Evolutionary conservation across 2,329 filamentous ascomycete genomes (phyloP).

Genomic region (Drechslerella stenobrocha): DNA sequence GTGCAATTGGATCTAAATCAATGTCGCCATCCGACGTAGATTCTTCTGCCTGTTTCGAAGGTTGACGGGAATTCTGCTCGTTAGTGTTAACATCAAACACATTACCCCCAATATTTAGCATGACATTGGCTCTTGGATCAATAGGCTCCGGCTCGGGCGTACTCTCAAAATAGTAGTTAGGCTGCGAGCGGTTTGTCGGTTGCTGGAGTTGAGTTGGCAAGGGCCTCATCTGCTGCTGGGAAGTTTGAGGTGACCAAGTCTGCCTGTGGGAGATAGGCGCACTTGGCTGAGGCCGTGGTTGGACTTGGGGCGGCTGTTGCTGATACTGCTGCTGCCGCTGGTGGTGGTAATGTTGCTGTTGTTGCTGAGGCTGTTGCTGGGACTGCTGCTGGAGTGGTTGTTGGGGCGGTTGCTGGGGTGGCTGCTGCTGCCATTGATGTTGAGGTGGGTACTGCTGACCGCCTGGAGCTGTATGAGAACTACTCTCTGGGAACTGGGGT

Average conservation of each 20-base stretch:
- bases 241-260: constrained; percentile 41
- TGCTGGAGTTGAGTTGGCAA: constrained; percentile 23
- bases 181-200: constrained; percentile 53
- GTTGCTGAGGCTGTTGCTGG: constrained; percentile 24
- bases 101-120: constrained; percentile 92
- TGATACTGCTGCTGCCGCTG: constrained; percentile 40
- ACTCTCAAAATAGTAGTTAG: constrained; percentile 49
- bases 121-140: constrained; percentile 87
- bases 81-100: constrained; percentile 81
- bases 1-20: constrained; percentile 77
- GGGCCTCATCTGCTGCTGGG: constrained; percentile 15
- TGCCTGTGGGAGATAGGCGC: constrained; percentile 22
- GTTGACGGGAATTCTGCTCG: constrained; percentile 61
- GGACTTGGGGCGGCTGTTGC: constrained; percentile 18
- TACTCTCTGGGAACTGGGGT: constrained; percentile 54
- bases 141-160: constrained; percentile 75
- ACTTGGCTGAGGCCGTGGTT: constrained; percentile 20
- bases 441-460: constrained; percentile 17
- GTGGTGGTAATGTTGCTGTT: constrained; percentile 31
- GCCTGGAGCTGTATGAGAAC: constrained; percentile 23
- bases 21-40: constrained; percentile 41
- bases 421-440: constrained; percentile 25
- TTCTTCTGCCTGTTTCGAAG: constrained; percentile 54
- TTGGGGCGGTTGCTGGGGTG: constrained; percentile 15
- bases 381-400: constrained; percentile 18